phyloP scores from a whole-genome alignment of 495 filamentous ascomycete species.

The Trichocladium antarcticum region DNA sequence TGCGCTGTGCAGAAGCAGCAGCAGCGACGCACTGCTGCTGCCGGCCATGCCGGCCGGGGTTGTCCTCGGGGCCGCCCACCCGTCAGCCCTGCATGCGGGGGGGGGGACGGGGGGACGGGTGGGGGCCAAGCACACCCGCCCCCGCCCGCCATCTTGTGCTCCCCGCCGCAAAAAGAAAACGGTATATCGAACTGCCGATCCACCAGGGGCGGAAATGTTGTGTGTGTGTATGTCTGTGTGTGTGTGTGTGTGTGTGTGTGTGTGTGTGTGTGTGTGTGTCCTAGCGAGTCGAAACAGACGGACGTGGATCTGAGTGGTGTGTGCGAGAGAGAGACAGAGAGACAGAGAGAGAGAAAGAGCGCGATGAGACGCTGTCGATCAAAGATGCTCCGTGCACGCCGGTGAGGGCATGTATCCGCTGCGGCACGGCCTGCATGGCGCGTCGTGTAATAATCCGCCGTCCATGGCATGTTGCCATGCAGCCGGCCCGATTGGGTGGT shows the following conservation, averaged over 20 bases:
- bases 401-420: conserved; percentile 4
- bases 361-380: background rate
- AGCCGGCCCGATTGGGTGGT: conserved; percentile 20
- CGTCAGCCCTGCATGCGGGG: conserved; percentile 12
- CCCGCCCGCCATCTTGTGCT: too few relatives aligned
- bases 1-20: background rate
- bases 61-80: background rate
- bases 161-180: too few relatives aligned
- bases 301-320: background rate
- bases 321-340: background rate
- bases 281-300: too few relatives aligned
- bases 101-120: too few relatives aligned
- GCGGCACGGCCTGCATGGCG: conserved; percentile 3
- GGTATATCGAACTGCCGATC: too few relatives aligned
- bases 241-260: too few relatives aligned
- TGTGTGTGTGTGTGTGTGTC: too few relatives aligned
- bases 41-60: too few relatives aligned
- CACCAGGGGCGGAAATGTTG: too few relatives aligned
- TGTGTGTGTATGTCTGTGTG: too few relatives aligned
- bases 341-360: background rate
- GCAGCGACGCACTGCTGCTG: too few relatives aligned
- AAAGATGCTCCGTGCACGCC: conserved; percentile 2
- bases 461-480: conserved; percentile 7
- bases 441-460: background rate
- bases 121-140: too few relatives aligned